phyloP scores from a whole-genome alignment of 345 rosid genomes.

The Punica granatum region DNA sequence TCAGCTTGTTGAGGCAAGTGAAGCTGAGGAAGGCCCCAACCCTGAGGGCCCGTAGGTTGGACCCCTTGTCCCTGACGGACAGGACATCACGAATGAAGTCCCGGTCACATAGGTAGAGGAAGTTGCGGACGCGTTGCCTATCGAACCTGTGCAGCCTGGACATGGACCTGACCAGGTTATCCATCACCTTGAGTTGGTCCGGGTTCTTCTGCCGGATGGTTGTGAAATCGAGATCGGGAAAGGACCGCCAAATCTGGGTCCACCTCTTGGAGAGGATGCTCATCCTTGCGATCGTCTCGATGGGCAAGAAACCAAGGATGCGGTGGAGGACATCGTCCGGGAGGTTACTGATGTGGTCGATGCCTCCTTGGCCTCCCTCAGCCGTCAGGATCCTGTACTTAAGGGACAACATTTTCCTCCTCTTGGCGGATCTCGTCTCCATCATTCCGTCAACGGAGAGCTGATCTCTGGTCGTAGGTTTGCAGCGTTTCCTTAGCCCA shows the following conservation, averaged over 20 bases:
- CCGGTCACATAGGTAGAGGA: constrained; percentile 7
- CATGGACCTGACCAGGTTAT: background rate
- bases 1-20: constrained; percentile 49
- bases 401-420: constrained; percentile 33
- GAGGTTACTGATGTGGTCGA: constrained; percentile 57
- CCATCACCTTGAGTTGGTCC: background rate
- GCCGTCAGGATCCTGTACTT: background rate
- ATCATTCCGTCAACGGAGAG: constrained; percentile 21
- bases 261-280: constrained; percentile 57
- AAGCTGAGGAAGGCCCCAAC: constrained; percentile 51
- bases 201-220: constrained; percentile 18
- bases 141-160: background rate
- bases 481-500: too few relatives aligned
- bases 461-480: too few relatives aligned
- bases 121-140: constrained; percentile 1
- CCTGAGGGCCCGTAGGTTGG: constrained; percentile 49
- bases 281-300: constrained; percentile 48
- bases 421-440: constrained; percentile 74
- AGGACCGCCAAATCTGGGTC: constrained; percentile 64
- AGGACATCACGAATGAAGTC: constrained; percentile 40
- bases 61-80: constrained; percentile 25
- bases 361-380: background rate
- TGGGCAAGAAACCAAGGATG: constrained; percentile 55
- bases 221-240: constrained; percentile 89
- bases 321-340: constrained; percentile 58